Percentiles rank a stretch among this genome's conserved stretches.
Conservation (phyloP, 768 basidiomycete species). For the Macrolepiota dolichaula region DNA sequence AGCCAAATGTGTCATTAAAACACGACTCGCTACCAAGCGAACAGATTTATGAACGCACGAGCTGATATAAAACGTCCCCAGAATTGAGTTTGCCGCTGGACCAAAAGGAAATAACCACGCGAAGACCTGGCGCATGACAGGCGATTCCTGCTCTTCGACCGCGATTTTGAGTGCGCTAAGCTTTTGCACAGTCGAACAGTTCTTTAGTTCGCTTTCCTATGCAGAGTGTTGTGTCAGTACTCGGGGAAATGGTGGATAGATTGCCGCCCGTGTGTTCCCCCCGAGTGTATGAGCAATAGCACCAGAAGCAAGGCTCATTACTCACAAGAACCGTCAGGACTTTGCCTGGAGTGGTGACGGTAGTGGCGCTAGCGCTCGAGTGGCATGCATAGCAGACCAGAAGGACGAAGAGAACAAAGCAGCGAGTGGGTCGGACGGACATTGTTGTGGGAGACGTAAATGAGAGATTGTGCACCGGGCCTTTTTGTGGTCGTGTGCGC, state of each 20-base stretch:
- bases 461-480: not conserved
- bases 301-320: too few relatives aligned
- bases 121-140: constrained; percentile 78
- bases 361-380: constrained; percentile 6
- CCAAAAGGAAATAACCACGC: constrained; percentile 85
- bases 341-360: constrained; percentile 1
- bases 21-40: not conserved
- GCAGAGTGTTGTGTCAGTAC: constrained; percentile 2
- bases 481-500: not conserved
- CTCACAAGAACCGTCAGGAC: constrained; percentile 23
- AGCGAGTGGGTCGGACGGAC: constrained; percentile 21
- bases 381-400: constrained; percentile 25
- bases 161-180: constrained; percentile 58
- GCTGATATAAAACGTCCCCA: constrained; percentile 95
- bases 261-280: too few relatives aligned
- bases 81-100: constrained; percentile 84
- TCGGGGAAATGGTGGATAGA: not conserved
- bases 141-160: constrained; percentile 63
- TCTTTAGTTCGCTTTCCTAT: constrained; percentile 10
- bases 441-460: constrained; percentile 17
- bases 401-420: constrained; percentile 40
- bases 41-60: constrained; percentile 56
- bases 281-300: not conserved
- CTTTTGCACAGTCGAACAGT: constrained; percentile 27
- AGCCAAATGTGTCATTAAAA: not conserved